These are phyloP conservation scores for Quercus parvula DNA, from an alignment of 306 rosid species.

Conservation along the genomic window DNA sequence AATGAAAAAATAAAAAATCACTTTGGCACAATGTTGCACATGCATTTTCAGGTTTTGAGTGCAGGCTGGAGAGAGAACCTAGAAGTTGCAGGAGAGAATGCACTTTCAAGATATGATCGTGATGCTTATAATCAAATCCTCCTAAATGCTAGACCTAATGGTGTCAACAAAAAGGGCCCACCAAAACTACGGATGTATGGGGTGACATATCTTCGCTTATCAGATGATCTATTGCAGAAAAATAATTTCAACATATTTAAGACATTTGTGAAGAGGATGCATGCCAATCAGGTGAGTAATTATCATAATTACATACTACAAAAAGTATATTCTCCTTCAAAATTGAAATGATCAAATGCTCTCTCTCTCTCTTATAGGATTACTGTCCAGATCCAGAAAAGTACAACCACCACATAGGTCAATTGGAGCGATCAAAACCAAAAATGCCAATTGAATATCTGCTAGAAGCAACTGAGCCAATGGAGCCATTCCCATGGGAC, in stretches of 20 bases:
- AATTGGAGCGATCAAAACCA: conserved; percentile 56
- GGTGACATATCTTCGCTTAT: conserved; percentile 75
- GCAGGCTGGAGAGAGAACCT: conserved; percentile 70
- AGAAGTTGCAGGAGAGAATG: conserved; percentile 92
- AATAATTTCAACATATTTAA: conserved; percentile 57
- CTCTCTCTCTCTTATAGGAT: conserved; percentile 42
- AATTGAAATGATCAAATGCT: conserved; percentile 7
- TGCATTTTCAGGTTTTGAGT: conserved; percentile 51
- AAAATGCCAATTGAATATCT: conserved; percentile 47
- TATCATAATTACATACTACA: conserved; percentile 7
- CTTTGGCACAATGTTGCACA: background rate
- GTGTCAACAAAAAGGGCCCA: conserved; percentile 42
- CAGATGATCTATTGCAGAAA: conserved; percentile 46
- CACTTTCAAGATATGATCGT: conserved; percentile 65
- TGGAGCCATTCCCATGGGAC: conserved; percentile 66
- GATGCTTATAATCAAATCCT: conserved; percentile 73
- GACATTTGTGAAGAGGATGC: conserved; percentile 75
- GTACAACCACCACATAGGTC: conserved; percentile 48
- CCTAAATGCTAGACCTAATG: conserved; percentile 86
- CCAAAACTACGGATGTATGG: conserved; percentile 67
- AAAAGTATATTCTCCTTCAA: background rate
- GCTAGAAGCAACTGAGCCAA: conserved; percentile 60
- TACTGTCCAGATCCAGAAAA: conserved; percentile 48
- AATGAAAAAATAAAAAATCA: background rate
- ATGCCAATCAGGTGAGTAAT: conserved; percentile 77